Base-by-base conservation (phyloP, 2,329 filamentous ascomycete genomes). In the Fusarium sp. region DNA sequence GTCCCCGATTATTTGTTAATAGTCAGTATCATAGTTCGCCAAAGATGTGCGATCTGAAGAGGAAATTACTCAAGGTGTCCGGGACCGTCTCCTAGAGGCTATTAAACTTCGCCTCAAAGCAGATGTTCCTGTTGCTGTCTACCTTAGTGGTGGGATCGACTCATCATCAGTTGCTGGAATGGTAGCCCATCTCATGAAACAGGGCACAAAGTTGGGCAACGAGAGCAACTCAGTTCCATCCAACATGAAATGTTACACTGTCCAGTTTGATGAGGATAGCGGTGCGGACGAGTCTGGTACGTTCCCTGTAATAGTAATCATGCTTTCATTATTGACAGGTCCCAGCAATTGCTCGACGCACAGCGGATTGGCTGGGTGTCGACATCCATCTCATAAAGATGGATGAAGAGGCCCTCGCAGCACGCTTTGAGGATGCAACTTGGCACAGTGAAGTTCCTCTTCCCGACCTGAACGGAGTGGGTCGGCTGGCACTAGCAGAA, bases 391-490 rank as follows among this genome's bases (percentile, higher is more conserved):
- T 57, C 7, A 44, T 57, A 11, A 57, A 57, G 11, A 57, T 57
- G 44, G 54, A 57, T 18, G 44, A 57, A 41, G 54, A 41, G 5
- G 54, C 54, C 6, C 44, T 57, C 1, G 54, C 38, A 3, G 18
- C 44, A 4, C 35, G 35, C 3, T 57, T 57, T 15, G 44, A 57
- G 23, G 54, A 57, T 3, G 49, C 54, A 1, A 57, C 44, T 3
- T 57, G 44, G 54, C 33, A 57, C 16, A 57, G 54, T 12, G 44
- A 57, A 50, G 54, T 57, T 10, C 54, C 54, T 6, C 28, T 57
- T 4, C 54, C 44, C 1, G 54, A 57, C 18, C 11, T 57, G 7
- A 57, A 57, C 5, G 44, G 54, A 1, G 41, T 57, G 26, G 54
- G 54, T 4, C 35, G 54, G 8, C 31, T 57, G 28, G 54, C 44